phyloP scores from a whole-genome alignment of 148 eudicot species.

The Vaccinium darrowii region DNA sequence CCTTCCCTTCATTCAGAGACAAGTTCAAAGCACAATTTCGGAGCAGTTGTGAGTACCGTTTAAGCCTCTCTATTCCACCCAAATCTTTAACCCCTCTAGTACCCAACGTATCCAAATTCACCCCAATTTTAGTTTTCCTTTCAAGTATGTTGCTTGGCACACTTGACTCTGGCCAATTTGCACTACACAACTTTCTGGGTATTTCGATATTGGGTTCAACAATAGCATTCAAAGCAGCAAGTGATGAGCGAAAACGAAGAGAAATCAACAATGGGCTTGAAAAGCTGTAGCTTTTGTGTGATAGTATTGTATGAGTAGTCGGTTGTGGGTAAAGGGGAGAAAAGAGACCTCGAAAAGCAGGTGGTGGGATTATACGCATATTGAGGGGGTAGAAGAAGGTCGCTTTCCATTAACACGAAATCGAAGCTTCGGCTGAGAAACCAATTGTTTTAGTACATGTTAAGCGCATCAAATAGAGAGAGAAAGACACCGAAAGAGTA shows the following conservation, averaged over 20 bases:
- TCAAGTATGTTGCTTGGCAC: background rate
- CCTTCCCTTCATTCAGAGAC: conserved; percentile 31
- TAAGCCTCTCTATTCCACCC: conserved; percentile 22
- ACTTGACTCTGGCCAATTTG: background rate
- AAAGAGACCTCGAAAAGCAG: conserved; percentile 2
- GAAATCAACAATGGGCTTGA: background rate
- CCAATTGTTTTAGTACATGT: background rate
- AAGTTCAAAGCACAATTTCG: conserved; percentile 22
- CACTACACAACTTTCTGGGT: background rate
- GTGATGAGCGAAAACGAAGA: conserved; percentile 6
- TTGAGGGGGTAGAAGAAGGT: background rate
- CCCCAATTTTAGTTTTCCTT: no score
- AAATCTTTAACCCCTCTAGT: background rate
- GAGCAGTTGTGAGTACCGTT: conserved; percentile 35
- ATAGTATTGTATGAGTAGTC: background rate
- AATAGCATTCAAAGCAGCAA: conserved; percentile 7
- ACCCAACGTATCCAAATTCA: conserved; percentile 9
- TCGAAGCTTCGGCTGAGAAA: conserved; percentile 6
- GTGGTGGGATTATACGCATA: conserved; percentile 17
- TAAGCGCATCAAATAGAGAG: background rate
- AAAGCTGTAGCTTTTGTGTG: background rate
- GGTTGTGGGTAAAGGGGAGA: conserved; percentile 10
- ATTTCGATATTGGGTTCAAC: background rate
- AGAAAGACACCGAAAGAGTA: no score
- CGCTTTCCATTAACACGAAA: conserved; percentile 17